Base-by-base conservation (phyloP, 306 rosid genomes). In the Macrotyloma uniflorum region DNA sequence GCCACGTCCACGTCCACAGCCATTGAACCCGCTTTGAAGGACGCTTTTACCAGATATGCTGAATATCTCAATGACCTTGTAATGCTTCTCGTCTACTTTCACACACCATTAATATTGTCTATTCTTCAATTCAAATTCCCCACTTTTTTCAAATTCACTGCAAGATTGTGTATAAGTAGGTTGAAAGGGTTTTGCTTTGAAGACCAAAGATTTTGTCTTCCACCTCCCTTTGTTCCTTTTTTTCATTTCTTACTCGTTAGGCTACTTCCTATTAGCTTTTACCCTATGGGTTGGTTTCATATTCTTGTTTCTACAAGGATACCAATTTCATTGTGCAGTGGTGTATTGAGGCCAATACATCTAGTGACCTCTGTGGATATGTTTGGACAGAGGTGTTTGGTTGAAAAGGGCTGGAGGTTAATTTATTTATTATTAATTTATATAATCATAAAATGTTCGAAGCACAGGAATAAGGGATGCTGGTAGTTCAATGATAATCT, bases 1-100 rank as follows among this genome's bases (percentile, higher is more conserved):
- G 50, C 88, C 72, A 68, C 61, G 14, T 30, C 88, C 72, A 68
- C 61, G 14, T 30, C 66, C 5, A 42, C 72, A 20, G 23, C 78
- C 22, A 76, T 89, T 12, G 84, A 89, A 5, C 85, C 90, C 16
- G 50, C 96, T 57, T 83, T 92, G 88, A 86, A 81, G 33, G 93
- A 86, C 47, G 86, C 97, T 74, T 95, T 95, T 70, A 1, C 91
- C 59, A 80, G 82, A 57, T 91, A 95, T 64, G 78, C 95, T 19
- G 79, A 88, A 30, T 95, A 88, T 79, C 93, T 95, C 18, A 95
- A 89, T 47, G 13, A 79, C 83, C 98, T 89, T 5, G 98, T 95
- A 89, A 85, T 42, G 47, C 58, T 76, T 82, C 78, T 74, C 10
- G 13, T 67, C 6, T 35, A 40, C 11, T 14, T 5, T 24, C 1